Percentiles rank a stretch among this genome's conserved stretches.
These are phyloP conservation scores for Parastagonospora nodorum DNA, from an alignment of 2,329 filamentous ascomycete species.

Conservation along the genomic window DNA sequence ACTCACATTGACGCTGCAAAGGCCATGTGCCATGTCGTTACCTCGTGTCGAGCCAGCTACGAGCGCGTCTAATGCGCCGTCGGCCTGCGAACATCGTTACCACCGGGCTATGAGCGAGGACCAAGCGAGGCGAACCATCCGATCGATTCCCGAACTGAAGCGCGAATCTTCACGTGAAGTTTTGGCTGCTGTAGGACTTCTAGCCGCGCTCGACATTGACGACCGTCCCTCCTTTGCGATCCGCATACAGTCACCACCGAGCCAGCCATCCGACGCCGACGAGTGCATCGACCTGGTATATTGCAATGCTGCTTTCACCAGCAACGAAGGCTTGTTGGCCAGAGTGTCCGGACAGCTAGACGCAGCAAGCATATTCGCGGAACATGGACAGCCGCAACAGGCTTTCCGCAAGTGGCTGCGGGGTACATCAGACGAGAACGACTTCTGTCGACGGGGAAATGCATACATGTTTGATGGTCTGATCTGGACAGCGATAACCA, in stretches of 20 bases:
- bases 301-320: conserved; percentile 30
- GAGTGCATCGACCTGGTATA: conserved; percentile 26
- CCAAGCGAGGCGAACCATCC: conserved; percentile 8
- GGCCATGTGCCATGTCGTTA: background rate
- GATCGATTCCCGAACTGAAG: conserved; percentile 8
- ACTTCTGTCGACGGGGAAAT: conserved; percentile 13
- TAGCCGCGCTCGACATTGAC: conserved; percentile 29
- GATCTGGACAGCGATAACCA: conserved; percentile 31
- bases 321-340: conserved; percentile 16
- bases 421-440: conserved; percentile 11
- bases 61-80: background rate
- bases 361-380: conserved; percentile 14
- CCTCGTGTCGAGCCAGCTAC: background rate
- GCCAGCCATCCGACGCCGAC: conserved; percentile 2
- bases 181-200: conserved; percentile 18
- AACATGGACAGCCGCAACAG: conserved; percentile 17
- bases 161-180: conserved; percentile 7
- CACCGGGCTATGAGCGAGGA: conserved; percentile 9
- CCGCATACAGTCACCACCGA: conserved; percentile 6
- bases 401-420: conserved; percentile 37
- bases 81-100: conserved; percentile 6
- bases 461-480: conserved; percentile 31
- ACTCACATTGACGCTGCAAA: background rate
- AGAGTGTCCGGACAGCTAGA: conserved; percentile 23
- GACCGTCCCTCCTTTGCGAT: conserved; percentile 32